Conservation (phyloP, 345 rosid species). For the Lumnitzera racemosa region DNA sequence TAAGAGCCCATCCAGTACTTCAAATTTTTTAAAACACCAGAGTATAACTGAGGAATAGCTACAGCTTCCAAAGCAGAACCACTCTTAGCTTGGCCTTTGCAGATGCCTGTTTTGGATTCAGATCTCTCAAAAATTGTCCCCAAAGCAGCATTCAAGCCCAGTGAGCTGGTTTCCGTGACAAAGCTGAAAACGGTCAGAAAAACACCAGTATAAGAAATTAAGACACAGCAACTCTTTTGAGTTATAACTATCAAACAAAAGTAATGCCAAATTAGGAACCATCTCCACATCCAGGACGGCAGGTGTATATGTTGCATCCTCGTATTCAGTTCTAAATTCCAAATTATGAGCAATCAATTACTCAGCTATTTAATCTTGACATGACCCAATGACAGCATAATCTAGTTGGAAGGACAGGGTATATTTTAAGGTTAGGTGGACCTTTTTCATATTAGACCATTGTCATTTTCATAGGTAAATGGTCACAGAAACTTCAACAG, state of each 20-base stretch:
- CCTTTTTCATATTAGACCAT: no score
- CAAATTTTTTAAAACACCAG: slow-evolving; percentile 62
- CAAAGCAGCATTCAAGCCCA: slow-evolving; percentile 70
- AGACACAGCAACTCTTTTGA: not conserved
- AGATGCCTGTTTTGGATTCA: slow-evolving; percentile 15
- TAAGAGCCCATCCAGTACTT: slow-evolving; percentile 53
- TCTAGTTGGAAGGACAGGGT: no score
- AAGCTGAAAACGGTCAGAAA: slow-evolving; percentile 45
- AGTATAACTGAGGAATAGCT: slow-evolving; percentile 38
- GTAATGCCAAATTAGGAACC: no score
- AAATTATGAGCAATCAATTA: no score
- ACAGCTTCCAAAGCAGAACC: slow-evolving; percentile 28
- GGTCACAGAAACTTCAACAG: no score
- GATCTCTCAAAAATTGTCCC: slow-evolving; percentile 20
- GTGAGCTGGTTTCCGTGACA: slow-evolving; percentile 49
- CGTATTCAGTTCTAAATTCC: no score
- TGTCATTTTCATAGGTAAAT: no score
- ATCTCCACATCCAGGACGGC: no score
- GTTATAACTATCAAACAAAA: not conserved
- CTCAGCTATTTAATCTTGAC: no score
- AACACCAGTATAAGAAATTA: slow-evolving; percentile 1
- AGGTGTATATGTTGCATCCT: no score
- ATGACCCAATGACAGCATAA: no score
- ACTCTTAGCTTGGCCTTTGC: slow-evolving; percentile 10
- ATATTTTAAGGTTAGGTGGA: no score